Percentiles rank a stretch among this genome's conserved stretches.
Evolutionary conservation across 2,329 filamentous ascomycete species (phyloP).

Genomic region (Furcasterigmium sp.): DNA sequence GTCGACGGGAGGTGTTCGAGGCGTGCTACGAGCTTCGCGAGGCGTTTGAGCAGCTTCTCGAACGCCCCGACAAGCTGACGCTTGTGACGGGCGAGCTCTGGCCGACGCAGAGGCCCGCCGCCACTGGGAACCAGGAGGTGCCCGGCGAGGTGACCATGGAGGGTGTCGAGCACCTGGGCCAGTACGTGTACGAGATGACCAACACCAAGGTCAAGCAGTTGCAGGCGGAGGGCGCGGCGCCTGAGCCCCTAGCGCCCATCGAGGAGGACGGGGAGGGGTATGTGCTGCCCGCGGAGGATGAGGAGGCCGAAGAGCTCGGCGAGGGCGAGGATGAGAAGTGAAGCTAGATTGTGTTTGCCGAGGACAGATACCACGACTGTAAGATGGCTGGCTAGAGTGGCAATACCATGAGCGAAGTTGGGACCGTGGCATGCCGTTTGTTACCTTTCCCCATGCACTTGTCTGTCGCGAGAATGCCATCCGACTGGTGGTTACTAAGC

Average conservation of each 20-base stretch:
- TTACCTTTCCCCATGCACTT: too few species aligned
- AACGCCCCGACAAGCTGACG: slow-evolving; percentile 73
- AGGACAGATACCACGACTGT: too few species aligned
- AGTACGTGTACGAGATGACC: slow-evolving; percentile 97
- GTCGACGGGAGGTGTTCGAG: slow-evolving; percentile 83
- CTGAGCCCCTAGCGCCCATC: slow-evolving; percentile 15
- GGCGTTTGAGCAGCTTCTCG: slow-evolving; percentile 74
- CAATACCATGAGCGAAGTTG: too few species aligned
- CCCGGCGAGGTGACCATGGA: slow-evolving; percentile 70
- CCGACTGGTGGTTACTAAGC: too few species aligned
- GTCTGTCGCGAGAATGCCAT: too few species aligned
- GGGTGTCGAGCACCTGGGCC: slow-evolving; percentile 85
- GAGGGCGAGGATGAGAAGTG: slow-evolving; percentile 19
- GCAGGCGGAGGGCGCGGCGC: slow-evolving; percentile 25
- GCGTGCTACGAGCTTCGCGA: slow-evolving; percentile 80
- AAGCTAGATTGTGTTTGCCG: neutral
- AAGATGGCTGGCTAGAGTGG: too few species aligned
- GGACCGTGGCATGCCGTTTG: too few species aligned
- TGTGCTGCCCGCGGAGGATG: slow-evolving; percentile 14
- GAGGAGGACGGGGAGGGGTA: slow-evolving; percentile 16
- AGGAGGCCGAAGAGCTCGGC: slow-evolving; percentile 17
- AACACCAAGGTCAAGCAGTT: slow-evolving; percentile 51
- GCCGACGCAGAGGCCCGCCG: slow-evolving; percentile 54
- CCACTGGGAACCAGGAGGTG: slow-evolving; percentile 41
- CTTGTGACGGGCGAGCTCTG: slow-evolving; percentile 85